phyloP scores from a whole-genome alignment of 129 eudicot species.

The Gnaphalium uliginosum region DNA sequence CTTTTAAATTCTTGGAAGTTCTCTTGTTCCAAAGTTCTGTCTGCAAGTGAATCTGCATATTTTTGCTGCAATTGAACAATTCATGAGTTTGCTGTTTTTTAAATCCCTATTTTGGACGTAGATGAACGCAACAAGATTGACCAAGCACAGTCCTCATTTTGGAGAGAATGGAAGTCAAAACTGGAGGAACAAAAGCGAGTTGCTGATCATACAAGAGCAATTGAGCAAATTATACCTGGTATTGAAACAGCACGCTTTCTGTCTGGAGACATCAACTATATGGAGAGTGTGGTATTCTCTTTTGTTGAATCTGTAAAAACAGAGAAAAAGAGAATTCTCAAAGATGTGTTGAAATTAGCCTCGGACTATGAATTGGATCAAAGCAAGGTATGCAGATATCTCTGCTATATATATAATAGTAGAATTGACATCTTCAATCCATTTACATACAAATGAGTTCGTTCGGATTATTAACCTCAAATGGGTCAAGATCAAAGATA shows the following conservation, averaged over 20 bases:
- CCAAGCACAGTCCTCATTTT: conserved; percentile 81
- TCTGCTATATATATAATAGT: conserved; percentile 22
- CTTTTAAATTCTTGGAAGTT: too few species aligned
- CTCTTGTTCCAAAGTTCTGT: too few species aligned
- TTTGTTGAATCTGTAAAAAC: conserved; percentile 63
- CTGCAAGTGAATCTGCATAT: background rate
- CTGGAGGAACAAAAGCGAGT: conserved; percentile 87
- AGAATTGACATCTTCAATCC: background rate
- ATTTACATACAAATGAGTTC: background rate
- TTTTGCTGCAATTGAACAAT: conserved; percentile 19
- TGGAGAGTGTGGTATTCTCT: conserved; percentile 66
- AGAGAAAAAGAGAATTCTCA: conserved; percentile 74
- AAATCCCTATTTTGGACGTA: conserved; percentile 29
- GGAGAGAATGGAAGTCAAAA: conserved; percentile 97
- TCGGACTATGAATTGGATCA: conserved; percentile 71
- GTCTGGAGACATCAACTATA: conserved; percentile 71
- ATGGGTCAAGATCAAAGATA: background rate
- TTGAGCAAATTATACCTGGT: conserved; percentile 92
- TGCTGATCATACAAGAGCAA: conserved; percentile 80
- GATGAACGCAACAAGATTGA: conserved; percentile 71
- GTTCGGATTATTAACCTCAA: background rate
- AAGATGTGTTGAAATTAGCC: conserved; percentile 67
- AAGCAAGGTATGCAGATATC: conserved; percentile 58
- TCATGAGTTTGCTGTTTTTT: conserved; percentile 15
- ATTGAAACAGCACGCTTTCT: conserved; percentile 78